Base-by-base conservation (phyloP, 2,329 filamentous ascomycete species). In the Zalaria sp. region DNA sequence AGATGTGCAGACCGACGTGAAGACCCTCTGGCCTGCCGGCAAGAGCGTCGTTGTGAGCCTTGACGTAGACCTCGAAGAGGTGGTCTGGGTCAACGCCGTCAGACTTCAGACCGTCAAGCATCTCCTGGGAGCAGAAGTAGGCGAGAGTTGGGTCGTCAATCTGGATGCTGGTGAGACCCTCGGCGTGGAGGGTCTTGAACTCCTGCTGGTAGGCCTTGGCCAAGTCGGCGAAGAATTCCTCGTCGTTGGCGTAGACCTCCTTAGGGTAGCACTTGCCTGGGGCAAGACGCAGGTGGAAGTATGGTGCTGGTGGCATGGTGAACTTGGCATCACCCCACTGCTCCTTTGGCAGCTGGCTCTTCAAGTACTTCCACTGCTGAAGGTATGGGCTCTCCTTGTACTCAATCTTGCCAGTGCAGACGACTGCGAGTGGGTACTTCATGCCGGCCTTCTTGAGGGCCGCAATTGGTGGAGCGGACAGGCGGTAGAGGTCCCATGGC, bases 111-210 rank as follows among this genome's bases (percentile, higher is more conserved):
- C 55, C 57, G 37, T 53, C 47, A 38, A 58, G 46, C 56, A 61
- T 60, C 34, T 58, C 58, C 25, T 57, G 51, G 37, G 54, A 57
- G 50, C 57, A 60, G 49, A 60, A 60, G 47, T 60, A 60, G 39
- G 58, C 58, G 45, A 61, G 44, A 6, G 58, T 60, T n/a, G 58
- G 58, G 43, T 60, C 58, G 39, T 61, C 58, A 36, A 61, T 59
- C 50, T 61, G 58, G 41, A 61, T 49, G 47, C 56, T 58, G 39
- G 57, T 50, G 18, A 60, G 48, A 8, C 58, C 58, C 34, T 55
- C 54, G 8, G 49, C 46, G 45, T 60, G 55, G 27, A 61, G 47
- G 31, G 54, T 57, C 55, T 54, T 52, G 47, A 61, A 53, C 51
- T 61, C 58, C 47, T 57, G 49, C 44, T 55, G 49, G 45, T 59